Evolutionary conservation across 176 grass and related monocot species (phyloP).

Genomic region (Metroxylon sagu): DNA sequence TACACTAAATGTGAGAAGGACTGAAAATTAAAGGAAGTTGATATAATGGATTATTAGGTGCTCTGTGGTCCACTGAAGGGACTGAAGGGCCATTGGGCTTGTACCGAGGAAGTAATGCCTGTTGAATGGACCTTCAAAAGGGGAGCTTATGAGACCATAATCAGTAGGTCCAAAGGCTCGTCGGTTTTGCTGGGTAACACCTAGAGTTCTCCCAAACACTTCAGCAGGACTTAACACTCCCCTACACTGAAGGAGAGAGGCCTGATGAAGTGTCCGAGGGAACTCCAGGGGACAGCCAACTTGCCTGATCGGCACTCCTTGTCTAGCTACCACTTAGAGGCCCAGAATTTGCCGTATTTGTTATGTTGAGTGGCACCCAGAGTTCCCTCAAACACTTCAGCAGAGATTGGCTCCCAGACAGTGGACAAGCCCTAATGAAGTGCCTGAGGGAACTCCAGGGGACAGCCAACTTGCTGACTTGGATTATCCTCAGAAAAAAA

Average conservation of each 20-base stretch:
- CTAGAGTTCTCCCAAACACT: conserved; percentile 21
- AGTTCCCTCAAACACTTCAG: conserved; percentile 41
- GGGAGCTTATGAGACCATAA: too few species aligned
- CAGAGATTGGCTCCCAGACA: background rate
- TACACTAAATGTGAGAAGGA: too few species aligned
- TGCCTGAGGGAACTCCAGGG: conserved; percentile 27
- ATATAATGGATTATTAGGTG: too few species aligned
- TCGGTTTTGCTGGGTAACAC: background rate
- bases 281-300: conserved; percentile 16
- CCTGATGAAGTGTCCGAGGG: conserved; percentile 12
- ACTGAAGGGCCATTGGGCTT: too few species aligned
- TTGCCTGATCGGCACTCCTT: background rate
- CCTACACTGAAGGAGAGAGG: background rate
- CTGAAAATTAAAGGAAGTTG: too few species aligned
- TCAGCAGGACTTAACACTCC: background rate
- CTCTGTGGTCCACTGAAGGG: too few species aligned
- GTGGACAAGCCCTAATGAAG: conserved; percentile 8
- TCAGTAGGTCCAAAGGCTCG: too few species aligned
- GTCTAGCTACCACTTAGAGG: background rate
- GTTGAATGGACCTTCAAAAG: too few species aligned
- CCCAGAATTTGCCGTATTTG: background rate
- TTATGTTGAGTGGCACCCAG: conserved; percentile 10
- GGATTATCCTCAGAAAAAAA: too few species aligned
- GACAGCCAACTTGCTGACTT: conserved; percentile 8
- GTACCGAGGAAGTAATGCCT: too few species aligned